Evolutionary conservation across 1,284 basidiomycete species (phyloP), one percentile per base, ranked within the genome.

Genomic region (Vanrija sp.): DNA sequence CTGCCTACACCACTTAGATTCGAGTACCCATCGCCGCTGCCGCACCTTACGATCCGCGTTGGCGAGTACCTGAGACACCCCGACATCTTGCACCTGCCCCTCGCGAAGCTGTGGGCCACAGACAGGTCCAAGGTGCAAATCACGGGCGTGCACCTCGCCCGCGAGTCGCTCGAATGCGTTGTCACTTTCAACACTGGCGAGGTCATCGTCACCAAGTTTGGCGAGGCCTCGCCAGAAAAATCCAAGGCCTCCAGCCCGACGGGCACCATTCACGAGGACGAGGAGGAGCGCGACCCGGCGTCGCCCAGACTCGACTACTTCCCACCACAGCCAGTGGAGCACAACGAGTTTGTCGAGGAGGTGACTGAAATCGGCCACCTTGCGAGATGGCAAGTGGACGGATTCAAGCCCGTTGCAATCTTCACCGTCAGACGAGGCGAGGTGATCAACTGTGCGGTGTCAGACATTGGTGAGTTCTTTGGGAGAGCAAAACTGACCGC

Each of bases 111-210:
- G 18, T 75, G 61, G 75, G 65, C 58, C 56, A 72, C 31, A 60
- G 77, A 51, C 65, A 69, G 51, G 12, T 56, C 62, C 7, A 63
- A 69, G 63, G 53, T 76, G 65, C 45, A 51, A 63, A 81, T 88
- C 47, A 76, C 80, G n/a, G 77, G 77, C 5, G 80, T 84, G 0
- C 75, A 83, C 42, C 74, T 91, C 22, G 83, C 85, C 5, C 68
- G 78, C 0, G 84, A 87, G 62, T 83, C 85, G 0, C 72, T 86
- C 36, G 88, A 91, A 71, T 82, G 83, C 51, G 82, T 80, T 0
- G 75, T 88, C 19, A 80, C 81, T 3, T 70, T 91, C 45, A 72
- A 69, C 12, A 83, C 83, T 1, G 88, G 88, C 2, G 84, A 88
- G 54, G 69, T 89, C 4, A 62, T 88, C 16, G 73, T 89, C 3